Evolutionary conservation across 2,329 filamentous ascomycete species (phyloP).

Genomic region (Scedosporium boydii): DNA sequence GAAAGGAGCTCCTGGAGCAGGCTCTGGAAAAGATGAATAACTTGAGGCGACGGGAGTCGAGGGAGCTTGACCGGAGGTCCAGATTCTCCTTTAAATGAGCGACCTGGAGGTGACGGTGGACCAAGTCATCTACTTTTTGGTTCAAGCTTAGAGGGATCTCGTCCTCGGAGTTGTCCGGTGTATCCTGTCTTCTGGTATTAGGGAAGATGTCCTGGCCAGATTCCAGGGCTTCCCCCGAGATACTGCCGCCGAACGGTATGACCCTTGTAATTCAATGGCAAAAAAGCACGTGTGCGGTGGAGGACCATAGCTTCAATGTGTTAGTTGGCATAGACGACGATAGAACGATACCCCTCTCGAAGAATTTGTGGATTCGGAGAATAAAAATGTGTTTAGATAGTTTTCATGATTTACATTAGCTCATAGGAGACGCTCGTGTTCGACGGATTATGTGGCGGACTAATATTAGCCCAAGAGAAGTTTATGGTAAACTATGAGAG

Average conservation of each 20-base stretch:
- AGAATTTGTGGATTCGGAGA: constrained; percentile 1
- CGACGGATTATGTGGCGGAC: no score
- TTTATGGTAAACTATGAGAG: neutral
- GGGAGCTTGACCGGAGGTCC: constrained; percentile 7
- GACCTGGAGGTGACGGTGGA: neutral
- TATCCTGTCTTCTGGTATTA: no score
- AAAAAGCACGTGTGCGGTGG: neutral
- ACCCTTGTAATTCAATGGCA: neutral
- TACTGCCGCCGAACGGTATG: neutral
- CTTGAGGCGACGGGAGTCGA: constrained; percentile 65
- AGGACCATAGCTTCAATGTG: neutral
- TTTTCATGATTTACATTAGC: constrained; percentile 8
- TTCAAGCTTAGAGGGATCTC: neutral
- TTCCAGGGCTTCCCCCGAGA: neutral
- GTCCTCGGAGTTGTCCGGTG: neutral
- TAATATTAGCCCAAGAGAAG: no score
- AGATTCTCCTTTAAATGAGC: constrained; percentile 7
- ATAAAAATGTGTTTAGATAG: neutral
- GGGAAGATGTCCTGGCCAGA: no score
- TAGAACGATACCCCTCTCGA: constrained; percentile 6
- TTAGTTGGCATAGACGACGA: neutral
- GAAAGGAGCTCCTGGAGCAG: constrained; percentile 87
- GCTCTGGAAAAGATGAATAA: constrained; percentile 95
- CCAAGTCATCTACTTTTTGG: neutral
- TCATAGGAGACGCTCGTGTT: neutral